phyloP scores from a whole-genome alignment of 2,329 filamentous ascomycete species.

The Myriosclerotinia scirpicola region DNA sequence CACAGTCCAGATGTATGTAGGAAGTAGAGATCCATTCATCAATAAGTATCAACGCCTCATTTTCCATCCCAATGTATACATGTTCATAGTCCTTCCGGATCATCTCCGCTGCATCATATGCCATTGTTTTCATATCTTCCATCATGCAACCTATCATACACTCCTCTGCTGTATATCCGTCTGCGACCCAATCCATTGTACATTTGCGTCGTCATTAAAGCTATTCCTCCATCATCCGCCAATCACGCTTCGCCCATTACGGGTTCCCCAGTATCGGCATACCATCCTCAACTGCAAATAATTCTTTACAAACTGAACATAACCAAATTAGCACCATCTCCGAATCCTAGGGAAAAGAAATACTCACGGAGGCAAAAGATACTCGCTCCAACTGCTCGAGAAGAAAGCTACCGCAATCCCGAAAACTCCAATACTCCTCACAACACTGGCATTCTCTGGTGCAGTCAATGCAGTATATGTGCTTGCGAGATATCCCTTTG shows the following conservation, averaged over 20 bases:
- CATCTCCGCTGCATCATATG: background rate
- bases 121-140: slow-evolving; percentile 1
- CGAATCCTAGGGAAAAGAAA: background rate
- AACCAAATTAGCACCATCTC: background rate
- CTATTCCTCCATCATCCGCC: slow-evolving; percentile 4
- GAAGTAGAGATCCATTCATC: slow-evolving; percentile 25
- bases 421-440: slow-evolving; percentile 66
- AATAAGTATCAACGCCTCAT: slow-evolving; percentile 17
- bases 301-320: slow-evolving; percentile 4
- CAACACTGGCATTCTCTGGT: slow-evolving; percentile 67
- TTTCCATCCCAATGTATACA: slow-evolving; percentile 17
- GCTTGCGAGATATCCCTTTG: slow-evolving; percentile 55
- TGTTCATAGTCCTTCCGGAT: background rate
- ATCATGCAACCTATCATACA: slow-evolving; percentile 15
- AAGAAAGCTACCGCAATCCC: slow-evolving; percentile 67
- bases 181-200: slow-evolving; percentile 4
- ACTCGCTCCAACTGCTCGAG: slow-evolving; percentile 65
- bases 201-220: slow-evolving; percentile 11
- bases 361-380: slow-evolving; percentile 63
- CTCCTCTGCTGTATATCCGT: slow-evolving; percentile 1
- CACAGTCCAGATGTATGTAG: background rate
- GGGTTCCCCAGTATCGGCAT: background rate
- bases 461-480: slow-evolving; percentile 64
- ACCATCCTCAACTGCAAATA: background rate
- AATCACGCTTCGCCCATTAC: background rate